Evolutionary conservation across 768 basidiomycete genomes (phyloP), one percentile per base, ranked within the genome.

Genomic region (Russula virescens): DNA sequence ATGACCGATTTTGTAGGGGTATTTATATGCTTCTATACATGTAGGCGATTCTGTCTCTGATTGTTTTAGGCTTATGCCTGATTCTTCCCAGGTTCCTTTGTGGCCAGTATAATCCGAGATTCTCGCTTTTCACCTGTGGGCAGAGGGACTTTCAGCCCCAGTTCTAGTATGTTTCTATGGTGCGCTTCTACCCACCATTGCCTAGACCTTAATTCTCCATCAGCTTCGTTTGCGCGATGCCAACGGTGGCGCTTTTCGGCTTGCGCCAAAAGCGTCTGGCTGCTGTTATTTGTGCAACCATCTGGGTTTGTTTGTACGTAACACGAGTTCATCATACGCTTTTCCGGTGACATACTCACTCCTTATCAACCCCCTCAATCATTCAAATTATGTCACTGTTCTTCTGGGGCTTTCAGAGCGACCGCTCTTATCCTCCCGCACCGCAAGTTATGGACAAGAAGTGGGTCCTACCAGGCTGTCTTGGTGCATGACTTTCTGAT

Each of bases 241-340:
- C 85, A 74, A 86, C 85, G 1, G 83, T 90, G 48, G 86, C 83
- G 1, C 73, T 91, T 13, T 91, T 91, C 66, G 88, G 88, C 23
- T 71, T 91, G 60, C 82, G 83, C 68, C 70, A 87, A 66, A 82
- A 86, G 62, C 79, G 88, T 35, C 76, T 88, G 52, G 79, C 88
- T n/a, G 87, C 86, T 6, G 76, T 83, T 55, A 65, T 86, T 26
- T 86, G 86, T 72, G 75, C 83, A 1, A 58, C 80, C 16, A 67
- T 75, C 8, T 89, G 86, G 72, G 82, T 86, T 63, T 58, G 50
- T 38, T 50, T 58, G 56, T 63, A 42, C 52, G 56, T 58, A 38
- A 42, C 26, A 16, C 19, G 10, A 8, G 8, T 31, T 31, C 31
- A 31, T 31, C 31, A 31, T 31, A 31, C 31, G 31, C n/a, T 31